Conservation (phyloP, 352 stramenopile species). For the Phytophthora hybrid region DNA sequence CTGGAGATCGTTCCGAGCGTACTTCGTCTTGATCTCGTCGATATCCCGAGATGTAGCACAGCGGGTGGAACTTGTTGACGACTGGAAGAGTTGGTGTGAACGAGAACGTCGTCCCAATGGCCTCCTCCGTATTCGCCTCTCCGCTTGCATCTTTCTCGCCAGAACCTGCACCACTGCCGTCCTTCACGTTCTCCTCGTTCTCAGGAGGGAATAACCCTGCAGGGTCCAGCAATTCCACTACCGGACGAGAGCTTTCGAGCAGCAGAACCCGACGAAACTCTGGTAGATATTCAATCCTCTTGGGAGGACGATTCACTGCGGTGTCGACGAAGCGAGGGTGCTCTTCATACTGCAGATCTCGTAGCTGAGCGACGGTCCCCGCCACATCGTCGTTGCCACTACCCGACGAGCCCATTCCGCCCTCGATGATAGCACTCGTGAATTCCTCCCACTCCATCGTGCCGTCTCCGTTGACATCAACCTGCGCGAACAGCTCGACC, state of each 20-base stretch:
- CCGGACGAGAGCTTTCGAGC: slow-evolving; percentile 68
- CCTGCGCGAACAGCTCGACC: slow-evolving; percentile 79
- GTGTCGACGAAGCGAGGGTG: slow-evolving; percentile 57
- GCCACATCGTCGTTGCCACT: slow-evolving; percentile 35
- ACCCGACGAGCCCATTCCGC: slow-evolving; percentile 62
- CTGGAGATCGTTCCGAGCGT: slow-evolving; percentile 75
- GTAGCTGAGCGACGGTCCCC: slow-evolving; percentile 52
- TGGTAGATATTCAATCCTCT: slow-evolving; percentile 60
- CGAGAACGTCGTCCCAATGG: slow-evolving; percentile 9
- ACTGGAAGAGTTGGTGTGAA: slow-evolving; percentile 59
- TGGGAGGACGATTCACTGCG: slow-evolving; percentile 63
- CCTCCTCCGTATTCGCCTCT: slow-evolving; percentile 16
- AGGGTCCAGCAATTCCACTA: slow-evolving; percentile 74
- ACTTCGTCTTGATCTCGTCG: slow-evolving; percentile 81
- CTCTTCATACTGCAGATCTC: slow-evolving; percentile 82
- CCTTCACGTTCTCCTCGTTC: slow-evolving; percentile 33
- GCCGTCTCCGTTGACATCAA: slow-evolving; percentile 82
- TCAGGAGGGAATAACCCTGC: slow-evolving; percentile 49
- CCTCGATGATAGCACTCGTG: slow-evolving; percentile 83
- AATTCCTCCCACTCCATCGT: slow-evolving; percentile 89
- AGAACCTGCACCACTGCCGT: not conserved
- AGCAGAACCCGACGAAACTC: slow-evolving; percentile 72
- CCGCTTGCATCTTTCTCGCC: slow-evolving; percentile 15
- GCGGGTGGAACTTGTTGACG: slow-evolving; percentile 77
- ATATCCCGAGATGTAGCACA: slow-evolving; percentile 76